These are phyloP conservation scores for Magnolia kwangsiensis DNA, from an alignment of 164 flowering plant genomes.

Conservation along the genomic window DNA sequence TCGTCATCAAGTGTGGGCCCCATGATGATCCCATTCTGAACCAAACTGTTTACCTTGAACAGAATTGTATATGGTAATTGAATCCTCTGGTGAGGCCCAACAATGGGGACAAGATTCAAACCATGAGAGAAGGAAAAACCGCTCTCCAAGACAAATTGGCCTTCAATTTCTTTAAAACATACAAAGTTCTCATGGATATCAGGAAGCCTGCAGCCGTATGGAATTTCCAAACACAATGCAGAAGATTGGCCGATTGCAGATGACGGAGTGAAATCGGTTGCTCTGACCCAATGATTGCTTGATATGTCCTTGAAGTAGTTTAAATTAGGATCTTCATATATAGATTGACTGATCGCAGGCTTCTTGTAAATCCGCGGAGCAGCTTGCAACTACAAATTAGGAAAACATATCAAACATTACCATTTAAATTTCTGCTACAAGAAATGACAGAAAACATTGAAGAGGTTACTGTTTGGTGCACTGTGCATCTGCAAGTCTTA, in stretches of 20 bases:
- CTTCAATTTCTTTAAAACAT: constrained; percentile 40
- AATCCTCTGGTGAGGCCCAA: constrained; percentile 36
- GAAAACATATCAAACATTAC: constrained; percentile 3
- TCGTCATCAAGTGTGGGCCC: constrained; percentile 52
- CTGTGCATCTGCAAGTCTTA: too few species aligned
- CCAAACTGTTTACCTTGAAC: constrained; percentile 62
- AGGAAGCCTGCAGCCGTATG: constrained; percentile 37
- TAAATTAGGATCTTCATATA: constrained; percentile 18
- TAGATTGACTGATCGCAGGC: constrained; percentile 10
- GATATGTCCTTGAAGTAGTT: constrained; percentile 41
- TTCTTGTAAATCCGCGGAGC: constrained; percentile 69
- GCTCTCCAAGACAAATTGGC: constrained; percentile 30
- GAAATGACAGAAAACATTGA: too few species aligned
- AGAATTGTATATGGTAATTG: constrained; percentile 54
- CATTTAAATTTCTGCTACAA: background rate
- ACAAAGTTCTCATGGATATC: constrained; percentile 43
- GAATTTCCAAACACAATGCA: constrained; percentile 68
- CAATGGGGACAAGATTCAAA: constrained; percentile 60
- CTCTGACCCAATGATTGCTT: constrained; percentile 67
- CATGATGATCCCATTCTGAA: constrained; percentile 70
- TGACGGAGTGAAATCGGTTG: constrained; percentile 63
- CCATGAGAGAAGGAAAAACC: constrained; percentile 40
- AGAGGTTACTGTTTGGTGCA: too few species aligned
- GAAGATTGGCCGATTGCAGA: constrained; percentile 77
- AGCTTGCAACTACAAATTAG: constrained; percentile 43